Base-by-base conservation (phyloP, 2,329 filamentous ascomycete species). In the Lecanicillium sp. region DNA sequence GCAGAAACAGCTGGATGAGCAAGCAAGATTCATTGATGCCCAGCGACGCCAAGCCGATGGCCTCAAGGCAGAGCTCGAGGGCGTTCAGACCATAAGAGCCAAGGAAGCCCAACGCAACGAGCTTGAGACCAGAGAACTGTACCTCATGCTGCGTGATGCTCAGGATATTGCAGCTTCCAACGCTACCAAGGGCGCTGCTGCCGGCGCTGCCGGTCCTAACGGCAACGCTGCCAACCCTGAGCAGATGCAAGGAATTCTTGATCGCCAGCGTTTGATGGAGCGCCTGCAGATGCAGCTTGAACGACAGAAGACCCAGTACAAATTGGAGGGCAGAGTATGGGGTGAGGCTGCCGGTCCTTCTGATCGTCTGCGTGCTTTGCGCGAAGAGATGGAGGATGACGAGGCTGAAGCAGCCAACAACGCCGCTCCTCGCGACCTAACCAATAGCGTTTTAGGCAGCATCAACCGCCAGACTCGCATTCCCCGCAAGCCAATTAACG, bases 71-170 rank as follows among this genome's bases (percentile, higher is more conserved):
- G 93, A 98, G 62, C 73, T 97, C 52, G 87, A 89, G 19, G 90
- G 89, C 58, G 71, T 95, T 48, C 90, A 95, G 65, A 83, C 88
- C 12, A 71, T 96, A 53, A 81, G 91, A 52, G 86, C 87, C 15
- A 90, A 94, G 65, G 91, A 97, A 64, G 78, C 94, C 29, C 93
- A 97, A 67, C 81, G 93, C 44, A 95, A 95, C 60, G 93, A 98
- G 68, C 73, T 98, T 24, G 93, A 98, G 69, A 97, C 91, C 2
- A 79, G 93, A 70, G 93, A 98, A 67, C 72, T 98, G 19, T 98
- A 97, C 66, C 84, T 98, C 49, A 98, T 98, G 93, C 84, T 98
- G 54, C 83, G 91, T 52, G 93, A 98, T 67, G 91, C 93, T 30
- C 91, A 97, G 67, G 91, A 98, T 60, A 89, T 96, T 55, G 91